Evolutionary conservation across 768 basidiomycete genomes (phyloP), one percentile per base, ranked within the genome.

Genomic region (Hygrophoropsis aurantiaca): DNA sequence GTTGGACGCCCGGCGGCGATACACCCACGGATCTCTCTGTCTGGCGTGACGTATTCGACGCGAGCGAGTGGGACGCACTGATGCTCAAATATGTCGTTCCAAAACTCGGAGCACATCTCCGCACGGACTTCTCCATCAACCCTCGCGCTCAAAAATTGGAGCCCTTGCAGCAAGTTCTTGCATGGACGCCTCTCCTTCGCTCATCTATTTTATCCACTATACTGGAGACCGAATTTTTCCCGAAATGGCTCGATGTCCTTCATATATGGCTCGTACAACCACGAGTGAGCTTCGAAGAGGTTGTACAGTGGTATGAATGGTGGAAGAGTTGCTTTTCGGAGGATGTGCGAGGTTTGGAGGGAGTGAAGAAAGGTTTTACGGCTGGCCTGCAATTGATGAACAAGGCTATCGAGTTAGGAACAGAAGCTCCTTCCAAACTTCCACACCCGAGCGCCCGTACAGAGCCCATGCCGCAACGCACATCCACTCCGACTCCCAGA

Each of bases 261-360:
- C 85, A 94, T 60, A 68, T 91, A 37, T 98, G 97, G 97, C 84
- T 99, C 33, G 75, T 87, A n/a, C 89, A 92, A 58, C 90, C 92
- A 1, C 80, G 72, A 38, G 87, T 87, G 58, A 94, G 83, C 69
- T 87, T 92, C 57, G 90, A 88, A 56, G 92, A 98, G 65, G 92
- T 99, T 9, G 88, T 88, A 3, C 80, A 87, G 49, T 99, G 97
- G 97, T 97, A 86, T 64, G 78, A 77, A 1, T 89, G 83, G 64
- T 98, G 95, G 95, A 95, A 94, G 65, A 66, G 68, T 2, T 67
- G 67, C 33, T 92, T 97, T 64, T 78, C 90, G 0, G 85, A 85
- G 53, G 68, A 74, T 13, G 68, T 95, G n/a, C 79, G 81, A 54
- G 75, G 71, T 23, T 70, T 89, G 55, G 69, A 77, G 10, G 84